phyloP scores from a whole-genome alignment of 192 early-diverging fungal genomes.

The Podila epicladia region DNA sequence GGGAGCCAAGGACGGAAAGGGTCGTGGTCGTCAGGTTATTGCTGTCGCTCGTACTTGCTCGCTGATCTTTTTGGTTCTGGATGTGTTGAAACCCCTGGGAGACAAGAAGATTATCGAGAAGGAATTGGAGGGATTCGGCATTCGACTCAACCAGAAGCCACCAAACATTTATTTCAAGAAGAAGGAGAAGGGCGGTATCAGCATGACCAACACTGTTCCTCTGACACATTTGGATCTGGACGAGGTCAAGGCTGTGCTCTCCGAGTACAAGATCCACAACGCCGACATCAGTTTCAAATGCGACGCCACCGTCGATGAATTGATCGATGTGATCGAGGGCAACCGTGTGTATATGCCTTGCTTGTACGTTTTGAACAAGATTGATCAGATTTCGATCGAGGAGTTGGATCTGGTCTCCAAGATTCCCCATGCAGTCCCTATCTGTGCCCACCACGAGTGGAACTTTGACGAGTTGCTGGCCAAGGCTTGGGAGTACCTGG shows the following conservation, averaged over 20 bases:
- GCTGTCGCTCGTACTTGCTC: constrained; percentile 98
- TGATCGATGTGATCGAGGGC: constrained; percentile 98
- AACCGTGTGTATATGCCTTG: constrained; percentile 95
- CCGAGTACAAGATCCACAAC: constrained; percentile 97
- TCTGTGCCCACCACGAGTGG: constrained; percentile 85
- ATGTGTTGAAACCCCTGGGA: constrained; percentile 96
- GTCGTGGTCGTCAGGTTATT: constrained; percentile 94
- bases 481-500: constrained; percentile 74
- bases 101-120: constrained; percentile 96
- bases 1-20: constrained; percentile 99
- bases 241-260: constrained; percentile 91
- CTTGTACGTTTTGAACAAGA: constrained; percentile 99
- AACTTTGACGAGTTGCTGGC: constrained; percentile 98
- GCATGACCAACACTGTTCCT: constrained; percentile 92
- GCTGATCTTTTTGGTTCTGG: constrained; percentile 95
- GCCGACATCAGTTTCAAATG: constrained; percentile 95
- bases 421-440: constrained; percentile 93
- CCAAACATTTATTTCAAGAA: constrained; percentile 96
- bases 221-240: constrained; percentile 91
- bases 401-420: constrained; percentile 97
- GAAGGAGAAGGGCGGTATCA: constrained; percentile 99
- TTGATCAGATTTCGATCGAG: constrained; percentile 96
- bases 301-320: constrained; percentile 93
- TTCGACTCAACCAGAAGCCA: constrained; percentile 95
- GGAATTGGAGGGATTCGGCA: constrained; percentile 98